A percentile compares a stretch with the other conserved stretches of the same genome.
Evolutionary conservation across 2,329 filamentous ascomycete genomes (phyloP).

Genomic region (Diaporthe destruens): DNA sequence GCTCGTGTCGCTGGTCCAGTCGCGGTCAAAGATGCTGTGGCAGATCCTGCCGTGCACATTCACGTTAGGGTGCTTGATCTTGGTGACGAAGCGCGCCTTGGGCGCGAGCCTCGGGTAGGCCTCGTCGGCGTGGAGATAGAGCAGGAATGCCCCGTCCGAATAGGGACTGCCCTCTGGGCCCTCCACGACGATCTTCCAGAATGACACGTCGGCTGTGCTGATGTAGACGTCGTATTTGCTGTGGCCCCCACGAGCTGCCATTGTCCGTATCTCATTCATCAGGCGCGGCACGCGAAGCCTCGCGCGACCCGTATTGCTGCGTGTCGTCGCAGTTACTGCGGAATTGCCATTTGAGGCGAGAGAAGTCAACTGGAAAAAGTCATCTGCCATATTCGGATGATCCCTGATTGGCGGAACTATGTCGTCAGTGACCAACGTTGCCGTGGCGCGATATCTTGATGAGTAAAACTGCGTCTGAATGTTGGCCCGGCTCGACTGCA

Average conservation of each 20-base stretch:
- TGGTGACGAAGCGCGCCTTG: conserved; percentile 82
- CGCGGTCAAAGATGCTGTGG: conserved; percentile 45
- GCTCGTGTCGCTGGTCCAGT: conserved; percentile 45
- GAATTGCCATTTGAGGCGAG: not conserved
- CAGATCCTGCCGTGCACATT: conserved; percentile 82
- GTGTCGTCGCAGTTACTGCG: not conserved
- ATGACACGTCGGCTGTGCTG: conserved; percentile 52
- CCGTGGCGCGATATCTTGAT: not conserved
- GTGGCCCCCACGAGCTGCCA: conserved; percentile 14
- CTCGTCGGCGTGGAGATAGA: conserved; percentile 81
- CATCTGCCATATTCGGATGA: conserved; percentile 17
- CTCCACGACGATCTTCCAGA: conserved; percentile 56
- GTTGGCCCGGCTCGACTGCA: not conserved
- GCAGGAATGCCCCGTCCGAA: conserved; percentile 77
- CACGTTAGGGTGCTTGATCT: conserved; percentile 86
- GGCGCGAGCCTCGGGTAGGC: conserved; percentile 85
- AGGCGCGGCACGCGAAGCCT: conserved; percentile 18
- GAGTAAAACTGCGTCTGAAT: not conserved
- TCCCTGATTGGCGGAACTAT: conserved; percentile 16
- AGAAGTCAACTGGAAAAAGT: conserved; percentile 13
- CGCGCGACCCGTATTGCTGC: not conserved
- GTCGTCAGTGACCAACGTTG: conserved; percentile 23
- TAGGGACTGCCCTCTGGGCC: conserved; percentile 44
- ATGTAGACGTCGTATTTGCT: conserved; percentile 52
- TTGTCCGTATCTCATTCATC: conserved; percentile 24